A percentile compares a stretch with the other conserved stretches of the same genome.
Evolutionary conservation across 129 eudicot species (phyloP).

Genomic region (Helianthus annuus): DNA sequence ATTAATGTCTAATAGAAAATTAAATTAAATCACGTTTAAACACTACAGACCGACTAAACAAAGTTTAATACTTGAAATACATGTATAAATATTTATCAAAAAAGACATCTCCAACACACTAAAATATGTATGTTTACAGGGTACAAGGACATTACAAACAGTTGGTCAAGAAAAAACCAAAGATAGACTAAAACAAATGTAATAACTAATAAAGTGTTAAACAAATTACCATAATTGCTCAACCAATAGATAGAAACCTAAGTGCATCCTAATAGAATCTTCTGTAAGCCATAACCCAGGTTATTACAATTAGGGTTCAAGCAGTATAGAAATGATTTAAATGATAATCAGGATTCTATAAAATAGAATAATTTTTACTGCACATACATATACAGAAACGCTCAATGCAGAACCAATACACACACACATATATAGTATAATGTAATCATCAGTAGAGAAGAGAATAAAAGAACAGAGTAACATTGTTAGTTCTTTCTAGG

Average conservation of each 20-base stretch:
- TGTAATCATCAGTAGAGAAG: too few species aligned
- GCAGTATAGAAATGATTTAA: neutral
- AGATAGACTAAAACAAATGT: neutral
- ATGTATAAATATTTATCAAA: too few species aligned
- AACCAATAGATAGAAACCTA: neutral
- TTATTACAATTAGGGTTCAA: neutral
- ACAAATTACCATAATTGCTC: neutral
- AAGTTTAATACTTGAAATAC: neutral
- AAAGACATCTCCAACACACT: neutral
- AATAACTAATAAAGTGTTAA: neutral
- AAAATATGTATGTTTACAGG: neutral
- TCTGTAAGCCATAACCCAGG: neutral
- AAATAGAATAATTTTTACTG: too few species aligned
- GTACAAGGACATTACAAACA: neutral
- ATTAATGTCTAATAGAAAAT: neutral
- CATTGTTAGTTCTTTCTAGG: too few species aligned
- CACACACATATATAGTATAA: too few species aligned
- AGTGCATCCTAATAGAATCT: neutral
- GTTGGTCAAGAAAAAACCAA: neutral
- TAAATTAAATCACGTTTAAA: constrained; percentile 4
- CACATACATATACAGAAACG: too few species aligned
- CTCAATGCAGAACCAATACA: too few species aligned
- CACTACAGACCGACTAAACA: neutral
- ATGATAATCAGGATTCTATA: neutral
- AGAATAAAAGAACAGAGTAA: too few species aligned